A percentile compares a stretch with the other conserved stretches of the same genome.
Conservation (phyloP, 306 rosid species). For the Castanea sativa region DNA sequence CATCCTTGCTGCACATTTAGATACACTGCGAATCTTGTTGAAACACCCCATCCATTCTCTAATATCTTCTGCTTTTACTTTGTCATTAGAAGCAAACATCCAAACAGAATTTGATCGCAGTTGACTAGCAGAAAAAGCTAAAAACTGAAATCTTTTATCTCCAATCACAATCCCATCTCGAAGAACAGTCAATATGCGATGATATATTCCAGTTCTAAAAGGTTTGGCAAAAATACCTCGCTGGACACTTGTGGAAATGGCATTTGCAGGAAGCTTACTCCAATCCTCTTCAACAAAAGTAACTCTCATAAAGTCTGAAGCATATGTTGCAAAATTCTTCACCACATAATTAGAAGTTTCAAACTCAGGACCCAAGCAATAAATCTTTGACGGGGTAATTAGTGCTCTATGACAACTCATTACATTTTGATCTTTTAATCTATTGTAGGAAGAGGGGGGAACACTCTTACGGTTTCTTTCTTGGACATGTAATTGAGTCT, state of each 20-base stretch:
- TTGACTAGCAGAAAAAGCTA: constrained; percentile 97
- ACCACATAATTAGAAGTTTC: constrained; percentile 91
- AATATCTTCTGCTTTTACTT: constrained; percentile 73
- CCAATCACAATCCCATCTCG: constrained; percentile 87
- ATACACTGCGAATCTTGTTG: constrained; percentile 70
- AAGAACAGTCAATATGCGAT: constrained; percentile 66
- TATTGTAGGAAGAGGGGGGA: constrained; percentile 35
- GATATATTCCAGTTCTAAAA: constrained; percentile 58
- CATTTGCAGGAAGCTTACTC: constrained; percentile 73
- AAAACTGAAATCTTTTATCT: constrained; percentile 71
- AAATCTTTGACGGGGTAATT: constrained; percentile 79
- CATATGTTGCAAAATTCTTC: constrained; percentile 66
- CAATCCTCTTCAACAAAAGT: constrained; percentile 96
- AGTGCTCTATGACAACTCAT: constrained; percentile 92
- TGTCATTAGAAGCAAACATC: constrained; percentile 94
- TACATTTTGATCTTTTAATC: constrained; percentile 51
- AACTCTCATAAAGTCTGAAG: constrained; percentile 79
- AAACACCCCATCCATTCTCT: constrained; percentile 98
- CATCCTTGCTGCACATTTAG: constrained; percentile 99
- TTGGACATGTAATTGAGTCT: constrained; percentile 47
- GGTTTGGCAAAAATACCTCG: constrained; percentile 61
- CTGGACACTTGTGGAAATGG: constrained; percentile 55
- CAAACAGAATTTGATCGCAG: constrained; percentile 85
- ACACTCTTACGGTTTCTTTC: constrained; percentile 28
- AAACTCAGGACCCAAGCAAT: constrained; percentile 91